These are phyloP conservation scores for Auriscalpium orientale DNA, from an alignment of 768 basidiomycete species.

Conservation along the genomic window DNA sequence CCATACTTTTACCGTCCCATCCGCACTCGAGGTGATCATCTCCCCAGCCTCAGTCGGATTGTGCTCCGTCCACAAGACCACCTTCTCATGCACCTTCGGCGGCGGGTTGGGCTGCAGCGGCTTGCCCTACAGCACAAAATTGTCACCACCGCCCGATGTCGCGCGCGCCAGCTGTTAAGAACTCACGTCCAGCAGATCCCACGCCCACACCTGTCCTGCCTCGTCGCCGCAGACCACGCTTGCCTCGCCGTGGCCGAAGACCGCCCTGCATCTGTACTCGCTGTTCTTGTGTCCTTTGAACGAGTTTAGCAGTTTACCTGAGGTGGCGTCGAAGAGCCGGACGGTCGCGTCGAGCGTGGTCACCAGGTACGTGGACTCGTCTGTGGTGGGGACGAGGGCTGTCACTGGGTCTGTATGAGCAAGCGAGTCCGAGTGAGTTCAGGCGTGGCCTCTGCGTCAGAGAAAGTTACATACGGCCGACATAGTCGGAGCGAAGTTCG, in stretches of 20 bases:
- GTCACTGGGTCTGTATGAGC: constrained; percentile 75
- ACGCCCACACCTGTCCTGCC: constrained; percentile 81
- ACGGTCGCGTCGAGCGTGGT: constrained; percentile 79
- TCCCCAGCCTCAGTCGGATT: constrained; percentile 78
- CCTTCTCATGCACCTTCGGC: constrained; percentile 70
- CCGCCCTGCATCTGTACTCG: constrained; percentile 72
- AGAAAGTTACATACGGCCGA: constrained; percentile 63
- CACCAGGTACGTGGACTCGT: constrained; percentile 73
- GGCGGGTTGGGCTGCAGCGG: constrained; percentile 66
- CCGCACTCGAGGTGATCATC: constrained; percentile 84
- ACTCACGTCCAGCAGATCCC: constrained; percentile 87
- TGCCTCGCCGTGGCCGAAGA: constrained; percentile 80
- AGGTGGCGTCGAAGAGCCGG: constrained; percentile 76
- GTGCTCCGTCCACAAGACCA: constrained; percentile 88
- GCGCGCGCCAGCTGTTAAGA: constrained; percentile 5
- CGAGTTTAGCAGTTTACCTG: constrained; percentile 79
- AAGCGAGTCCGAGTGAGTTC: neutral
- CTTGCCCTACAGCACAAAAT: constrained; percentile 44
- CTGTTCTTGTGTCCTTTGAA: constrained; percentile 72
- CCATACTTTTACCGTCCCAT: constrained; percentile 92
- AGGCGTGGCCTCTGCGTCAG: neutral
- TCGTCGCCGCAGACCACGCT: constrained; percentile 86
- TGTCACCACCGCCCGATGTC: neutral
- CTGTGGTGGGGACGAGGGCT: constrained; percentile 71
- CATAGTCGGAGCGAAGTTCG: constrained; percentile 78